Percentiles rank a stretch among this genome's conserved stretches.
These are phyloP conservation scores for Bolboschoenoplectus hybrid DNA, from an alignment of 202 grass and related monocot genomes.

Conservation along the genomic window DNA sequence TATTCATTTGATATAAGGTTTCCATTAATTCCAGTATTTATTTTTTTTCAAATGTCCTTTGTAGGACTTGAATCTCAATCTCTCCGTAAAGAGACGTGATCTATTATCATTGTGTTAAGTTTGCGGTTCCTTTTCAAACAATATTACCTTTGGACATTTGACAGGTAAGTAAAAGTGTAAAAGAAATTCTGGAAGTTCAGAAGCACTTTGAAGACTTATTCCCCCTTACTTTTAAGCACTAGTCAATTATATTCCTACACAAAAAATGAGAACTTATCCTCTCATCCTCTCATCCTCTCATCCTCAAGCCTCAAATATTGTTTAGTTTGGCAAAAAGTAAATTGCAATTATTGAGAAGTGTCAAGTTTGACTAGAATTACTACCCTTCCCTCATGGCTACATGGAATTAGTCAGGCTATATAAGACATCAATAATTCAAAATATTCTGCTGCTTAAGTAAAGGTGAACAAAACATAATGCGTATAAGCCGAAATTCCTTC, in stretches of 20 bases:
- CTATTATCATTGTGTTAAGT: too few relatives aligned
- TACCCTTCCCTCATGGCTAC: neutral
- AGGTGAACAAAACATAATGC: neutral
- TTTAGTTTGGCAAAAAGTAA: slow-evolving; percentile 6
- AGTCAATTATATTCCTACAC: neutral
- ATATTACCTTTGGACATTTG: neutral
- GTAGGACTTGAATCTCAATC: too few relatives aligned
- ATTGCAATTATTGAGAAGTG: neutral
- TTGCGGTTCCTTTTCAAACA: neutral
- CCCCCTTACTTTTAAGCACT: slow-evolving; percentile 4
- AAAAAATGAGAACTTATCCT: slow-evolving; percentile 15
- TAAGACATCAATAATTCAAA: neutral
- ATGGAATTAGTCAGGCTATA: neutral
- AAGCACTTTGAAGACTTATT: neutral
- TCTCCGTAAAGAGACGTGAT: too few relatives aligned
- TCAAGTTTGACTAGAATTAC: slow-evolving; percentile 6
- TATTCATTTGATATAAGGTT: too few relatives aligned
- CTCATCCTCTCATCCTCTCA: neutral
- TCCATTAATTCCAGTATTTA: too few relatives aligned
- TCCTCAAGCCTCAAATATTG: neutral
- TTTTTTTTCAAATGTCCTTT: too few relatives aligned
- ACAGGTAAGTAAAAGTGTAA: neutral
- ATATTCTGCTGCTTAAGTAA: neutral
- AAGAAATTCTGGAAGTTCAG: neutral
- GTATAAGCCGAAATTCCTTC: neutral